phyloP scores from a whole-genome alignment of 805 yeast species.

The Monosporozyma aquatica region DNA sequence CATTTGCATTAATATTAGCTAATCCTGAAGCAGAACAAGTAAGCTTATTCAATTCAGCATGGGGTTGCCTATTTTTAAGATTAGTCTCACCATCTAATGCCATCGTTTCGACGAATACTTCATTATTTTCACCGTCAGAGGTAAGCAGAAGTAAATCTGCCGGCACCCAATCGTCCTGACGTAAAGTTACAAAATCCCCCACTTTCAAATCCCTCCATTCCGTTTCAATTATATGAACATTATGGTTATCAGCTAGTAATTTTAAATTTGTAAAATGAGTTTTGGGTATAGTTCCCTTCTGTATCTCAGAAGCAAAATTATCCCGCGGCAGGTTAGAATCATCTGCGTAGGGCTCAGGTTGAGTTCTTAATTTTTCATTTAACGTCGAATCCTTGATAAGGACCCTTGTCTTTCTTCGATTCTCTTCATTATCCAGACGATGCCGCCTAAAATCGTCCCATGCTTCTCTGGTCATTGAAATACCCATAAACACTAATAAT shows the following conservation, averaged over 20 bases:
- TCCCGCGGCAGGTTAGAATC: too few species aligned
- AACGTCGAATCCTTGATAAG: slow-evolving; percentile 16
- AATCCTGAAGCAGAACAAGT: slow-evolving; percentile 44
- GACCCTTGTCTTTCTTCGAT: slow-evolving; percentile 43
- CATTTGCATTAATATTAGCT: slow-evolving; percentile 40
- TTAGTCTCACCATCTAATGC: slow-evolving; percentile 97
- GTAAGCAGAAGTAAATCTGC: slow-evolving; percentile 77
- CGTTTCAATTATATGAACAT: slow-evolving; percentile 18
- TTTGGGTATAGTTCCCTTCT: not conserved
- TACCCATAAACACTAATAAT: slow-evolving; percentile 70
- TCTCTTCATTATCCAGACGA: slow-evolving; percentile 75
- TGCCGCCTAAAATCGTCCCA: slow-evolving; percentile 89
- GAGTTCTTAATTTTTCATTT: not conserved
- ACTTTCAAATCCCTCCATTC: slow-evolving; percentile 75
- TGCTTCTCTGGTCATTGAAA: slow-evolving; percentile 88
- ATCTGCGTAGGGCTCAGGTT: too few species aligned
- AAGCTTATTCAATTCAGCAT: slow-evolving; percentile 47
- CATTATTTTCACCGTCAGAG: slow-evolving; percentile 50
- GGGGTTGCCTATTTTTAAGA: slow-evolving; percentile 65
- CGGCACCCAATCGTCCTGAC: slow-evolving; percentile 86
- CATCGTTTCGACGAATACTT: slow-evolving; percentile 84
- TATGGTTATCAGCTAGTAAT: slow-evolving; percentile 13
- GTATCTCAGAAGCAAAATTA: too few species aligned
- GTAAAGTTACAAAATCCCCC: slow-evolving; percentile 72
- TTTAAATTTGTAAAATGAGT: slow-evolving; percentile 20